phyloP scores from a whole-genome alignment of 2,329 filamentous ascomycete genomes.

The Amauroascus niger region DNA sequence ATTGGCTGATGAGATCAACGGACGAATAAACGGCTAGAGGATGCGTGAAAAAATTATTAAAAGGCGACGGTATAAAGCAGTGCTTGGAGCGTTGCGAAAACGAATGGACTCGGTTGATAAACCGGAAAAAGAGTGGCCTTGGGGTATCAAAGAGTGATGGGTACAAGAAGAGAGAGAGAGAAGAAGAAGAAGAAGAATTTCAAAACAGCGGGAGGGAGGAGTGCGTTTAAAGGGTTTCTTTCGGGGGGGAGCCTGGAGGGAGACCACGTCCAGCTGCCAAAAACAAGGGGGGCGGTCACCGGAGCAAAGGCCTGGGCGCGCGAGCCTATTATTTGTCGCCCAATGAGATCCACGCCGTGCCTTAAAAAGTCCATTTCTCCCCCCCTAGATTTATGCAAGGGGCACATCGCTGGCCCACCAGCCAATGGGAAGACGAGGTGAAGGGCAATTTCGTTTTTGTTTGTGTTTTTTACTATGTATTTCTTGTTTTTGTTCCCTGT shows the following conservation, averaged over 20 bases:
- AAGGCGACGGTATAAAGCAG: not conserved
- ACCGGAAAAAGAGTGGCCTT: conserved; percentile 20
- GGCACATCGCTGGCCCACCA: not conserved
- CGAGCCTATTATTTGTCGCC: not conserved
- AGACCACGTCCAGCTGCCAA: too few species aligned
- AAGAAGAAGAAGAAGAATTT: conserved; percentile 16
- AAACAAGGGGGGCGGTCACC: not conserved
- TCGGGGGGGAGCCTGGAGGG: not conserved
- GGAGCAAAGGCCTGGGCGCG: not conserved
- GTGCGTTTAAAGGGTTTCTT: not conserved
- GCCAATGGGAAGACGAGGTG: not conserved
- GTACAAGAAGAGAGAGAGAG: conserved; percentile 11
- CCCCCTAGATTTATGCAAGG: not conserved
- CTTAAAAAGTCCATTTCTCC: too few species aligned
- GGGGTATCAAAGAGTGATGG: conserved; percentile 9
- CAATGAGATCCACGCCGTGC: not conserved
- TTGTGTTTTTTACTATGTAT: conserved; percentile 2
- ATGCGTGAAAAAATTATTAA: not conserved
- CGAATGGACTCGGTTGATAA: conserved; percentile 32
- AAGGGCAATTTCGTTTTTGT: not conserved
- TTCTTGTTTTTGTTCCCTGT: not conserved
- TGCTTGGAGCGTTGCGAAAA: conserved; percentile 19
- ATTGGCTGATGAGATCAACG: not conserved
- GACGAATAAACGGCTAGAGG: not conserved
- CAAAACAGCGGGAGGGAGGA: not conserved